phyloP scores from a whole-genome alignment of 2,329 filamentous ascomycete species.

The Diplodia mutila region DNA sequence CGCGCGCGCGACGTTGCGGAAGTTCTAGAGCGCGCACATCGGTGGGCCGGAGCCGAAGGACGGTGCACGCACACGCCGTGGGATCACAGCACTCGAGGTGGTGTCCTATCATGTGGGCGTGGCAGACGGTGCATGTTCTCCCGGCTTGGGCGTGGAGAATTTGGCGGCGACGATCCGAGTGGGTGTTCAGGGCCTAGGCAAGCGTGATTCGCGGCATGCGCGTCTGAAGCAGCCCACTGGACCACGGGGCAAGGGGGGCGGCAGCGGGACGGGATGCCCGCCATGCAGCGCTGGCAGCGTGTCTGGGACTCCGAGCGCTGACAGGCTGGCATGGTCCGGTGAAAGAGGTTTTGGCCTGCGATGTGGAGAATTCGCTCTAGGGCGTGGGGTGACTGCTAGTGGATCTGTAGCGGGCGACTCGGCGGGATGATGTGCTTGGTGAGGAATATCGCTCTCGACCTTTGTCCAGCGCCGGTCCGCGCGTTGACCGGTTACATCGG shows the following conservation, averaged over 20 bases:
- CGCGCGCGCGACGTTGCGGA: neutral
- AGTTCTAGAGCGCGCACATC: constrained; percentile 12
- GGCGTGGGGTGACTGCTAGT: constrained; percentile 19
- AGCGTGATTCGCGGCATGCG: constrained; percentile 15
- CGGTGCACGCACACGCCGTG: neutral
- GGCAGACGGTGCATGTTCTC: neutral
- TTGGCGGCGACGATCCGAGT: constrained; percentile 13
- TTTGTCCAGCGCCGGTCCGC: constrained; percentile 8
- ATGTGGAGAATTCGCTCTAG: constrained; percentile 14
- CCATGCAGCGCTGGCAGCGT: constrained; percentile 14
- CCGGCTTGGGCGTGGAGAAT: neutral
- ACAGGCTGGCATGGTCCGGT: constrained; percentile 16
- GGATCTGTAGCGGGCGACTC: constrained; percentile 21
- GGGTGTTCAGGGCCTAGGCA: constrained; percentile 8
- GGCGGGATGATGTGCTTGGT: constrained; percentile 22
- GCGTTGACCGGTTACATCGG: neutral
- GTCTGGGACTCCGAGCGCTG: neutral
- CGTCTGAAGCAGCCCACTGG: constrained; percentile 18
- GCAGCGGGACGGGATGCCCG: constrained; percentile 24
- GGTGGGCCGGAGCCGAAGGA: neutral
- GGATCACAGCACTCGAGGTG: neutral
- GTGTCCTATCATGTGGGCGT: constrained; percentile 16
- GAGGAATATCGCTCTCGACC: constrained; percentile 24
- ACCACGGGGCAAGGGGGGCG: constrained; percentile 16
- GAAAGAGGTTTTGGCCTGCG: neutral